Evolutionary conservation across 2,329 filamentous ascomycete genomes (phyloP), one percentile per base, ranked within the genome.

Genomic region (Domatiomyces globalis): DNA sequence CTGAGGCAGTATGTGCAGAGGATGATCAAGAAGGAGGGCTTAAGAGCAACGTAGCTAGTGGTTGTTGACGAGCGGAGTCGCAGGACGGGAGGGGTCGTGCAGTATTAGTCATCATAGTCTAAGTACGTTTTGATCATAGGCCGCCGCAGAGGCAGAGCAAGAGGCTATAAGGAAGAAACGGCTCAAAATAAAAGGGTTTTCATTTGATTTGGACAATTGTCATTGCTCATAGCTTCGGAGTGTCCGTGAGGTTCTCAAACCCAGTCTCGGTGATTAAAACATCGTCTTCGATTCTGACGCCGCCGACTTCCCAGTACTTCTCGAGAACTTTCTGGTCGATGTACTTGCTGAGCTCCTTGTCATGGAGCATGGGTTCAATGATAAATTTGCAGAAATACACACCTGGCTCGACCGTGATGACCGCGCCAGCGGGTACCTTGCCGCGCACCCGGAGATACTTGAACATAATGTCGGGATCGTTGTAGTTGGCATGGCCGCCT

Each of bases 401-500:
- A 46, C 92, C 92, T 10, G 92, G 92, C 72, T 98, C 92, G 42
- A 96, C 90, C 0, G 92, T 98, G 49, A 98, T 82, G 20, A 98
- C 87, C 48, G 83, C 83, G 6, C 85, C 84, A 0, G 81, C 83
- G 0, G 87, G 87, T 46, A 95, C 67, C 19, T 70, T 75, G 10
- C 85, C 83, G 49, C 92, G 74, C 42, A 94, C 82, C 45, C 92
- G 76, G 54, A 98, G 71, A 64, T 95, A 96, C 49, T 80, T 77
- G 70, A 95, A 96, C 76, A 95, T 80, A 36, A 78, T 73, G 65
- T 98, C 89, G 54, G 77, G 72, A 64, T 98, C 92, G 7, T 73
- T 73, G 61, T 85, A 87, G 67, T 89, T 84, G 36, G 85, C 74
- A 65, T 87, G 81, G 19, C 85, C 86, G 54, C 84, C 85, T 0